Percentiles rank a stretch among this genome's conserved stretches.
phyloP scores from a whole-genome alignment of 257 asterid species.

The Fraxinus anomala region DNA sequence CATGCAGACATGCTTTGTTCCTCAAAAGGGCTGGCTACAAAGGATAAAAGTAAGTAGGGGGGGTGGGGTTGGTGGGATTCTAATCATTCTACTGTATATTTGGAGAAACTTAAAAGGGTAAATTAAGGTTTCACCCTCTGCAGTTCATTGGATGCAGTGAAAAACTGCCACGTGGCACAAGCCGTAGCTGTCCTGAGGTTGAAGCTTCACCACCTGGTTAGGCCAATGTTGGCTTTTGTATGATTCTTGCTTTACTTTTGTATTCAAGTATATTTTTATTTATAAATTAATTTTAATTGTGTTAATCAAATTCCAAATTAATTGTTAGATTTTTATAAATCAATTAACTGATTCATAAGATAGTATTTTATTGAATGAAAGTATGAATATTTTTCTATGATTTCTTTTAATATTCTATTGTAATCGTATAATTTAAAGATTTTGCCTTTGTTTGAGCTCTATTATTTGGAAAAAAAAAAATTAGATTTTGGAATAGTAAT shows the following conservation, averaged over 20 bases:
- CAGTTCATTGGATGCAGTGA: conserved; percentile 29
- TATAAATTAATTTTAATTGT: background rate
- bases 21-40: conserved; percentile 37
- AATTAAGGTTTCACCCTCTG: conserved; percentile 29
- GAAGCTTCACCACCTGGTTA: background rate
- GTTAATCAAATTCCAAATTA: background rate
- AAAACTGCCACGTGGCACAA: conserved; percentile 32
- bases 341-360: background rate
- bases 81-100: conserved; percentile 37
- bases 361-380: background rate
- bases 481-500: too few species aligned
- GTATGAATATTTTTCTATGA: background rate
- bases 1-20: conserved; percentile 41
- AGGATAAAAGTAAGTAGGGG: conserved; percentile 29
- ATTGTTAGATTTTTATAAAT: background rate
- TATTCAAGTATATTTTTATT: background rate
- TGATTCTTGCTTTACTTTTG: background rate
- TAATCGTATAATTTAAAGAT: background rate
- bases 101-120: conserved; percentile 29
- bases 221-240: background rate
- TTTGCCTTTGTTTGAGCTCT: too few species aligned
- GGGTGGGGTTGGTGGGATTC: conserved; percentile 14
- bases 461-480: too few species aligned
- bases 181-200: background rate
- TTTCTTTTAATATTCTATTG: too few species aligned